Evolutionary conservation across 768 basidiomycete species (phyloP).

Genomic region (Russula sp.): DNA sequence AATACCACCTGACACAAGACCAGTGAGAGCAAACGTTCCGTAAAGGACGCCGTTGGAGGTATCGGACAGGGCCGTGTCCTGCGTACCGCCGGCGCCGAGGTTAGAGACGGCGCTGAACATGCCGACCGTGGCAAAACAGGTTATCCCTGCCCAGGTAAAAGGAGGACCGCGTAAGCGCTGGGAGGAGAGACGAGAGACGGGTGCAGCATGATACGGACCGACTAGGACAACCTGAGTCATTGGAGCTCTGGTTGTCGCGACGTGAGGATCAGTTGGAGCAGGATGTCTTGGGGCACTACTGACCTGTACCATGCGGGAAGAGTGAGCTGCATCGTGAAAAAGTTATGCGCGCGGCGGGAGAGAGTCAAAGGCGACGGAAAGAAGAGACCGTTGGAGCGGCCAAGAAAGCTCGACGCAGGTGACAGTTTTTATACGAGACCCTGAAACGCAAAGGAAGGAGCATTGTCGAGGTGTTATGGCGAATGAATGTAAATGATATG

Average conservation of each 20-base stretch:
- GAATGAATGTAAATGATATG: too few species aligned
- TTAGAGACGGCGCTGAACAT: constrained; percentile 36
- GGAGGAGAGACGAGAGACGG: background rate
- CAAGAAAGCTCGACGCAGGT: too few species aligned
- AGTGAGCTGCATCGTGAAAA: background rate
- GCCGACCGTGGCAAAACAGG: constrained; percentile 32
- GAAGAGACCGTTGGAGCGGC: background rate
- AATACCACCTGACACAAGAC: constrained; percentile 34
- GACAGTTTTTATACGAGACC: background rate
- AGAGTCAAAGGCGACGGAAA: background rate
- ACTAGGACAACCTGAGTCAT: constrained; percentile 21
- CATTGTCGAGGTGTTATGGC: background rate
- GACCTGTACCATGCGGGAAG: constrained; percentile 20
- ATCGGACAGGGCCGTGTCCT: constrained; percentile 35
- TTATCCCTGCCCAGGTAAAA: constrained; percentile 10
- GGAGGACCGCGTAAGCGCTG: background rate
- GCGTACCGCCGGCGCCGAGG: constrained; percentile 35
- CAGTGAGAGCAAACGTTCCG: constrained; percentile 36
- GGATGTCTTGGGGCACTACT: background rate
- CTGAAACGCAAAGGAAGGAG: background rate
- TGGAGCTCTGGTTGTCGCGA: constrained; percentile 4
- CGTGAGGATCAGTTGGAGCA: background rate
- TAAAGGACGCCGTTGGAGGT: constrained; percentile 38
- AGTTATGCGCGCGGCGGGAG: background rate
- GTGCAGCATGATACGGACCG: background rate